These are phyloP conservation scores for barley (Hordeum vulgare) DNA, from an alignment of 176 grass and related monocot genomes.

Conservation along the genomic window DNA sequence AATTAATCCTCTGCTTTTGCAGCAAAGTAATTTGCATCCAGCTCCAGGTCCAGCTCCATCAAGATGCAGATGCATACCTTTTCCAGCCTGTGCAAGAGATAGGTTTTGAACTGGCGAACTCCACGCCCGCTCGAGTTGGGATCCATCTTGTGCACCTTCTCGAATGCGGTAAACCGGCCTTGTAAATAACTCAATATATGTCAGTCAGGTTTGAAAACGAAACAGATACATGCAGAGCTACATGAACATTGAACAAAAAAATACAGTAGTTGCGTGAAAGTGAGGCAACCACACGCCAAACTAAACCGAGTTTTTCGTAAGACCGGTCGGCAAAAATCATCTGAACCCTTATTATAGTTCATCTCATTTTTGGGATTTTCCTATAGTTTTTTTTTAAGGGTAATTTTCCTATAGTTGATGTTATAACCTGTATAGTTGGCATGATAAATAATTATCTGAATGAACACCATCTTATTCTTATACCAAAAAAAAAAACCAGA, in stretches of 20 bases:
- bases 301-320: background rate
- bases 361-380: too few relatives aligned
- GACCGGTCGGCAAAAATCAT: background rate
- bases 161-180: constrained; percentile 91
- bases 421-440: too few relatives aligned
- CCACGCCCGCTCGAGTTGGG: constrained; percentile 56
- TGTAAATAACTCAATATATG: background rate
- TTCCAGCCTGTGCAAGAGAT: constrained; percentile 79
- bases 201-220: background rate
- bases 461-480: too few relatives aligned
- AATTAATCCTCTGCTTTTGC: background rate
- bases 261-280: background rate
- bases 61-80: too few relatives aligned
- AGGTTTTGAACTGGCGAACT: constrained; percentile 92
- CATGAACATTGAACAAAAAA: background rate
- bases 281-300: background rate
- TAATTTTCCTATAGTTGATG: too few relatives aligned
- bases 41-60: too few relatives aligned
- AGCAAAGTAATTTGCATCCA: too few relatives aligned
- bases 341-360: too few relatives aligned
- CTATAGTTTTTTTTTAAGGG: too few relatives aligned
- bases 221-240: background rate
- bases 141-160: constrained; percentile 76
- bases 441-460: too few relatives aligned
- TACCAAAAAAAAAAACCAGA: too few relatives aligned